Evolutionary conservation across 2,329 filamentous ascomycete genomes (phyloP).

Genomic region (Plectosphaerella sp.): DNA sequence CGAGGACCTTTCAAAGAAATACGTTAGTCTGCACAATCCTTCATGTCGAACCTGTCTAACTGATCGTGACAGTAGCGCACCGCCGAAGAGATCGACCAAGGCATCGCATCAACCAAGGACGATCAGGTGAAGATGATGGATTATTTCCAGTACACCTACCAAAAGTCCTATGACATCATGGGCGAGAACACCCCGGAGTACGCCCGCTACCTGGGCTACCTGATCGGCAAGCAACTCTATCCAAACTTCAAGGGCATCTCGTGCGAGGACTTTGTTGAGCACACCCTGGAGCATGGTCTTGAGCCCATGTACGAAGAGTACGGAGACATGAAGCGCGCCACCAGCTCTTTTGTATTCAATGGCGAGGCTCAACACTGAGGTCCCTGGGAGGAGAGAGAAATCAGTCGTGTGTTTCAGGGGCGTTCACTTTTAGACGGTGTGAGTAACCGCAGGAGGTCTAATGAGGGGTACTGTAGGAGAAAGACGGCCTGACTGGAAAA

Average conservation of each 20-base stretch:
- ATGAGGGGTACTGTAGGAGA: no score
- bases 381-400: no score
- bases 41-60: no score
- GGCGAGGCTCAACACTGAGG: no score
- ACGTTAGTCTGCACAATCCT: no score
- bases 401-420: no score
- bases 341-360: no score
- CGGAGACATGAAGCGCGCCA: no score
- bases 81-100: slow-evolving; percentile 4
- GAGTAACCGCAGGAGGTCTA: no score
- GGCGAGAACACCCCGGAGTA: slow-evolving; percentile 49
- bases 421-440: no score
- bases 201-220: slow-evolving; percentile 50
- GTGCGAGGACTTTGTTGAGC: slow-evolving; percentile 1
- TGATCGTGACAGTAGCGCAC: not conserved
- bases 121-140: not conserved
- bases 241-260: slow-evolving; percentile 33
- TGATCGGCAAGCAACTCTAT: slow-evolving; percentile 48
- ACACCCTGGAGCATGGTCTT: no score
- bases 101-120: not conserved
- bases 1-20: slow-evolving; percentile 32
- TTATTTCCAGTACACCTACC: slow-evolving; percentile 29
- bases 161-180: slow-evolving; percentile 38
- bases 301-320: not conserved
- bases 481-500: no score